Evolutionary conservation across 495 filamentous ascomycete species (phyloP), one percentile per base, ranked within the genome.

Genomic region (Penicillium macrosclerotiorum): DNA sequence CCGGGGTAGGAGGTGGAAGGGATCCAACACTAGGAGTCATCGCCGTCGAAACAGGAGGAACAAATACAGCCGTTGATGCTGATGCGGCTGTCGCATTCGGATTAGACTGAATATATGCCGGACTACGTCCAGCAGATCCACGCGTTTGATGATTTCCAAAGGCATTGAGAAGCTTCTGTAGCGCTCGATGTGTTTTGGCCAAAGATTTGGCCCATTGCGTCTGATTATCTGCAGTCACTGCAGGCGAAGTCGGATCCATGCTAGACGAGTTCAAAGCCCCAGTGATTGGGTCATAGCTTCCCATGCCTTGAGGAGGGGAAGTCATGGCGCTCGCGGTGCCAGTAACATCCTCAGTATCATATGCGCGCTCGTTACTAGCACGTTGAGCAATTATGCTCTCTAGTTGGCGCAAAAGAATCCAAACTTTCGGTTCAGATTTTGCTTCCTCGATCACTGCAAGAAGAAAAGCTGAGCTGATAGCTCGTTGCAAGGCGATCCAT

Each of bases 191-290:
- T 5, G 71, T 72, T 44, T 74, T 74, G 4, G 70, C 66, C 8
- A 76, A 46, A 0, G 71, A 70, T 25, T 73, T 74, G 8, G 72
- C 69, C 72, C 71, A 76, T 51, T 75, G 72, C 0, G 69, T 67
- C 47, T 71, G 67, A 8, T 64, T 62, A 27, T 75, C 72, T 14
- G 55, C 56, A 3, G 46, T 31, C 8, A 60, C 41, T 7, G 55
- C 60, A 7, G 67, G 57, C 6, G 67, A 65, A 14, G 47, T 57
- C 31, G 58, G 45, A 37, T 59, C 56, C 27, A 64, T 26, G 14
- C 37, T 40, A 5, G 55, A 55, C 18, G 64, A 51, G 19, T 63
- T 64, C 9, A 61, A 57, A 4, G 56, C 49, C 19, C 67, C 62
- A 7, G 63, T 61, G 27, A 69, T 54, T 22, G 59, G 63, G 46